phyloP scores from a whole-genome alignment of 352 stramenopile species.

The Peronospora destructor region DNA sequence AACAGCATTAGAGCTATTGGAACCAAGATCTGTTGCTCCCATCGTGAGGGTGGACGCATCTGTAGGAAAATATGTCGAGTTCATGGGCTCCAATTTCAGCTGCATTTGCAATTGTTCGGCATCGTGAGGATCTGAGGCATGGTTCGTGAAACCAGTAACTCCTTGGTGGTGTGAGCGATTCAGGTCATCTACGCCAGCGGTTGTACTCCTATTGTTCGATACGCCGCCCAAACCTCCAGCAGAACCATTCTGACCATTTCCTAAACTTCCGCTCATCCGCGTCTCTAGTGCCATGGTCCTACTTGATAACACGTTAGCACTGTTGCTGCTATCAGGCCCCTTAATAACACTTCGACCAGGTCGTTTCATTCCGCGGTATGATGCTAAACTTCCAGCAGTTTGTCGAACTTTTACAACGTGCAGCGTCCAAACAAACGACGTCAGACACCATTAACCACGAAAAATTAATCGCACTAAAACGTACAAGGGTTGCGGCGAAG shows the following conservation, averaged over 20 bases:
- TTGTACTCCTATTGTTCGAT: conserved; percentile 20
- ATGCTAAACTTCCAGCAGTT: conserved; percentile 41
- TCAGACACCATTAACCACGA: conserved; percentile 7
- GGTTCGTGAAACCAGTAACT: conserved; percentile 10
- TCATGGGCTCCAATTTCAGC: conserved; percentile 58
- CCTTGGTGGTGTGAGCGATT: conserved; percentile 27
- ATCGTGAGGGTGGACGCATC: conserved; percentile 58
- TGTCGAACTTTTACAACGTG: conserved; percentile 46
- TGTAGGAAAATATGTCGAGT: conserved; percentile 61
- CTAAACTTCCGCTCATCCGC: conserved; percentile 40
- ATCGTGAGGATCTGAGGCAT: conserved; percentile 18
- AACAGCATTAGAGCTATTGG: neutral
- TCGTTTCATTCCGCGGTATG: conserved; percentile 59
- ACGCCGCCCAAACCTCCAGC: conserved; percentile 7
- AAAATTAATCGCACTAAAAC: conserved; percentile 15
- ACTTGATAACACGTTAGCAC: conserved; percentile 62
- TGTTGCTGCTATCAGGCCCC: conserved; percentile 55
- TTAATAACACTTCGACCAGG: conserved; percentile 44
- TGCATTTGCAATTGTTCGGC: conserved; percentile 31
- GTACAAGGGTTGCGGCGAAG: conserved; percentile 74
- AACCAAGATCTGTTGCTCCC: conserved; percentile 23
- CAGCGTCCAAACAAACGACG: neutral
- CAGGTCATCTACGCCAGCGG: conserved; percentile 21
- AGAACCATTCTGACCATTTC: conserved; percentile 28
- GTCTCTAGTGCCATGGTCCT: conserved; percentile 70